Base-by-base conservation (phyloP, 441 rosid genomes). In the Corymbia citriodora region DNA sequence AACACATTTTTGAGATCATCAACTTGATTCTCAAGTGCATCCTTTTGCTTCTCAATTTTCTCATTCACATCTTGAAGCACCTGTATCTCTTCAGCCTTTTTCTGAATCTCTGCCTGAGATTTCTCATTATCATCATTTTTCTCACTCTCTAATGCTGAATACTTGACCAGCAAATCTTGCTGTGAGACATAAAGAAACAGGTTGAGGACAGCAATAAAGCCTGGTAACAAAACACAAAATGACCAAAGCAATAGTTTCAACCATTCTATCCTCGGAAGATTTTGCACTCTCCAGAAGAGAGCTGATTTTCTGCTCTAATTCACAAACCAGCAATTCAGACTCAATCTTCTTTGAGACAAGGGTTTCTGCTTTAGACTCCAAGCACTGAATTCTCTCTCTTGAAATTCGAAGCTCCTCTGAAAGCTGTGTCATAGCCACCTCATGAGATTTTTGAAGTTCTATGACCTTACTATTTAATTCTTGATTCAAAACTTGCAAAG, bases 281-380 rank as follows among this genome's bases (percentile, higher is more conserved):
- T 93, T 93, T 48, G 92, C 92, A 92, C 91, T 92, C 91, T 95
- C 94, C 74, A 93, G 92, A 88, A 96, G 88, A 86, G 90, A 81
- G 48, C 70, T 89, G 89, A 95, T 92, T 89, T 91, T 92, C 89
- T 92, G 93, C 93, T 94, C 95, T 92, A 96, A 91, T 90, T 94
- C 72, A 54, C 94, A 92, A 88, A 95, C 92, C 90, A 94, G 87
- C 50, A 65, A 72, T 89, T 95, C 97, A 88, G 93, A 87, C 93
- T 94, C 97, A 68, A 55, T 93, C 92, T 96, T 94, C 89, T 93
- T 95, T 86, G 94, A 94, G 90, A 92, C 92, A 65, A 97, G 93
- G 68, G 50, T 91, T 92, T 96, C 95, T 87, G 95, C 96, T 93
- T 97, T 98, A 87, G 94, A 92, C 93, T 96, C 96, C 93, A 97